These are phyloP conservation scores for Teratosphaeria viscida DNA, from an alignment of 2,329 filamentous ascomycete species.

Conservation along the genomic window DNA sequence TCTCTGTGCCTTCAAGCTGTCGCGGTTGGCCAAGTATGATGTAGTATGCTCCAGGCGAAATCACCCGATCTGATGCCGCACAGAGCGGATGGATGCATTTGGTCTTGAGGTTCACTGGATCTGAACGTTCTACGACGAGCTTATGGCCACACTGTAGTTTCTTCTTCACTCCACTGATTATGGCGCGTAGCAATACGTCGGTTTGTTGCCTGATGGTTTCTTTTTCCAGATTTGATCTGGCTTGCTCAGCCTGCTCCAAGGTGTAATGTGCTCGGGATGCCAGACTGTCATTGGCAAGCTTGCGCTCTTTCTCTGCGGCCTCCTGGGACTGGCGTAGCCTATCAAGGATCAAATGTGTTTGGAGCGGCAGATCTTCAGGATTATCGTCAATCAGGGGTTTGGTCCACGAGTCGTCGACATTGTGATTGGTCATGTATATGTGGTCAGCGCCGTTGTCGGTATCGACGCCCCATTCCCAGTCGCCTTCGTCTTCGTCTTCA, in stretches of 20 bases:
- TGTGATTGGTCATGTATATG: conserved; percentile 4
- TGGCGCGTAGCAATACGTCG: conserved; percentile 2
- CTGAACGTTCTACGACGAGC: conserved; percentile 3
- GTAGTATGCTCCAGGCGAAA: conserved; percentile 4
- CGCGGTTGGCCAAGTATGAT: not conserved
- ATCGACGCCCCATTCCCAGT: conserved; percentile 1
- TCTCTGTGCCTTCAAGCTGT: not conserved
- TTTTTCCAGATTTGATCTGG: not conserved
- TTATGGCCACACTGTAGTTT: not conserved
- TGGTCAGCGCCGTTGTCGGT: conserved; percentile 2
- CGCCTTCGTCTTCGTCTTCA: not conserved
- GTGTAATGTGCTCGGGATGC: not conserved
- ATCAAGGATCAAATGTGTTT: not conserved
- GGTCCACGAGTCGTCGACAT: not conserved
- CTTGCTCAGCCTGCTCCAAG: not conserved
- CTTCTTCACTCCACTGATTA: conserved; percentile 3
- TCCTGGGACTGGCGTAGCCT: not conserved
- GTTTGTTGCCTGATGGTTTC: not conserved
- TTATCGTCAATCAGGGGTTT: not conserved
- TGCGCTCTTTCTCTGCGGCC: not conserved
- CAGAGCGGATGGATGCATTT: conserved; percentile 3
- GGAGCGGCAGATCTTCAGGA: not conserved
- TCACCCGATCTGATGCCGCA: not conserved
- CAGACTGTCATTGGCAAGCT: not conserved
- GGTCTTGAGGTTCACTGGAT: not conserved